phyloP scores from a whole-genome alignment of 1,284 basidiomycete genomes.

The Xerocomus minutiporus region DNA sequence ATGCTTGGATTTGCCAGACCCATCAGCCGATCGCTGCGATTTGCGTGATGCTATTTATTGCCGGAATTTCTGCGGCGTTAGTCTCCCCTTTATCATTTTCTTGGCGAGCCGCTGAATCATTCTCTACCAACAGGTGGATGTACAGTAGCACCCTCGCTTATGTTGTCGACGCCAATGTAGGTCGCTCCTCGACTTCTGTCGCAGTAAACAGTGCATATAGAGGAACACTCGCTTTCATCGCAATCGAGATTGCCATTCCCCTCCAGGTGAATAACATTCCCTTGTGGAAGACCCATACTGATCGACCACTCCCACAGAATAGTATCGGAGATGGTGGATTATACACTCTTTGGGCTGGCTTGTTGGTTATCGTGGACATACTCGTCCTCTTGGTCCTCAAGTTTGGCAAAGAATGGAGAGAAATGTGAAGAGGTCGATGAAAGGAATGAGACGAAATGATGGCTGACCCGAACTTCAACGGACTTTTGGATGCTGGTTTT shows the following conservation, averaged over 20 bases:
- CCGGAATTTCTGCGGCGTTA: slow-evolving; percentile 56
- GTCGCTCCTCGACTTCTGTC: slow-evolving; percentile 68
- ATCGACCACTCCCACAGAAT: slow-evolving; percentile 27
- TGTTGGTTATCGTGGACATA: slow-evolving; percentile 49
- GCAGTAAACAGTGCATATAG: slow-evolving; percentile 70
- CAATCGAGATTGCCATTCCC: slow-evolving; percentile 66
- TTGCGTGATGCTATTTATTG: slow-evolving; percentile 58
- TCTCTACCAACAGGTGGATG: slow-evolving; percentile 46
- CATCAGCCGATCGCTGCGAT: slow-evolving; percentile 62
- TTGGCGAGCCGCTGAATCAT: not conserved
- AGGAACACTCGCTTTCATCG: slow-evolving; percentile 65
- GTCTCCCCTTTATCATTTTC: not conserved
- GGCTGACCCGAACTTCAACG: not conserved
- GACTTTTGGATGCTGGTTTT: not conserved
- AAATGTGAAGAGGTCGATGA: slow-evolving; percentile 35
- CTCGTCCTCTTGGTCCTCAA: slow-evolving; percentile 51
- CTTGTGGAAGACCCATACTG: not conserved
- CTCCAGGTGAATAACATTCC: slow-evolving; percentile 44
- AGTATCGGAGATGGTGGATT: slow-evolving; percentile 67
- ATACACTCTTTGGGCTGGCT: slow-evolving; percentile 68
- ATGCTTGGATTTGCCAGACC: slow-evolving; percentile 73
- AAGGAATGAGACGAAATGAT: not conserved
- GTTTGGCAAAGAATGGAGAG: slow-evolving; percentile 45
- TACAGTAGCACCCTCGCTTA: slow-evolving; percentile 71
- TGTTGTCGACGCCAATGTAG: slow-evolving; percentile 73